Conservation (phyloP, 2,329 filamentous ascomycete genomes). For the Microcyclosporella mali region DNA sequence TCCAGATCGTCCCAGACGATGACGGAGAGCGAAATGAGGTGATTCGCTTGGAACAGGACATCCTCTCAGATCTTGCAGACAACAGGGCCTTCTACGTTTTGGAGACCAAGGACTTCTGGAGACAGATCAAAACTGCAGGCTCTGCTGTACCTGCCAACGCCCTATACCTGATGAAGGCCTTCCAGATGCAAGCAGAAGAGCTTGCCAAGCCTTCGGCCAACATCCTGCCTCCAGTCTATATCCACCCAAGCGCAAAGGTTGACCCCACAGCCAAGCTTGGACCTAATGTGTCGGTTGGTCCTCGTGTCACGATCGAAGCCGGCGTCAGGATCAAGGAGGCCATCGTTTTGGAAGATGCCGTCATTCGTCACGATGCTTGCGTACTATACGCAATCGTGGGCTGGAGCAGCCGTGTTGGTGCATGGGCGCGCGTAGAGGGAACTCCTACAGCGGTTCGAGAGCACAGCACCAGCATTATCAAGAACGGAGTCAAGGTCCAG, state of each 20-base stretch:
- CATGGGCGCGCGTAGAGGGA: slow-evolving; percentile 97
- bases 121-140: slow-evolving; percentile 98
- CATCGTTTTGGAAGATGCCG: slow-evolving; percentile 87
- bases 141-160: slow-evolving; percentile 96
- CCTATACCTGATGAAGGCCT: slow-evolving; percentile 89
- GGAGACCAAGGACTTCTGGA: slow-evolving; percentile 99
- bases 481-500: slow-evolving; percentile 98
- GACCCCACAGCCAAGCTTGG: slow-evolving; percentile 95
- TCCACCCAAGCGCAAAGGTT: slow-evolving; percentile 83
- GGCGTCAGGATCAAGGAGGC: slow-evolving; percentile 92
- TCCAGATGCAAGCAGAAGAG: slow-evolving; percentile 74
- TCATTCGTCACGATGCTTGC: slow-evolving; percentile 95
- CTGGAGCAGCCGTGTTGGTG: slow-evolving; percentile 90
- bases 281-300: slow-evolving; percentile 92
- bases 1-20: slow-evolving; percentile 59
- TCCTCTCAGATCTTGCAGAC: slow-evolving; percentile 89
- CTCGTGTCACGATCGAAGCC: slow-evolving; percentile 75
- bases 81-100: slow-evolving; percentile 97
- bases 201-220: slow-evolving; percentile 76
- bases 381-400: slow-evolving; percentile 94
- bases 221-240: slow-evolving; percentile 88
- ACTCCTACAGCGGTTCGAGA: slow-evolving; percentile 80
- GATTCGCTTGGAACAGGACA: slow-evolving; percentile 93
- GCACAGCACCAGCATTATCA: slow-evolving; percentile 90
- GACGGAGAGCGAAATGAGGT: slow-evolving; percentile 74